phyloP scores from a whole-genome alignment of 371 early-diverging fungal genomes.

The Mucor irregularis region DNA sequence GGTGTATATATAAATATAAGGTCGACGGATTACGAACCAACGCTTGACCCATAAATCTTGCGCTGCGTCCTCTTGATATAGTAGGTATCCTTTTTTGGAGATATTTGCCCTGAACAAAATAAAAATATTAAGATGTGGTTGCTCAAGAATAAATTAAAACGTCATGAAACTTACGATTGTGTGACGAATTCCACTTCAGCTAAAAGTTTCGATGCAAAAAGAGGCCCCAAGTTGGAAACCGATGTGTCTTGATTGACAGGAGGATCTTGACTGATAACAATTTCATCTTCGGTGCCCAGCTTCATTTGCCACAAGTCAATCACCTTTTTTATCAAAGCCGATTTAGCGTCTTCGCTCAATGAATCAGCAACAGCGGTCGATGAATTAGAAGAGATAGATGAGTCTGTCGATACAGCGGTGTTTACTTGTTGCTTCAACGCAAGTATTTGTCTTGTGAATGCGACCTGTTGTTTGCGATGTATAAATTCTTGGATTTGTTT shows the following conservation, averaged over 20 bases:
- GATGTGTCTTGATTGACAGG: constrained; percentile 15
- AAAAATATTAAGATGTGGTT: not conserved
- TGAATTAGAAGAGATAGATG: constrained; percentile 28
- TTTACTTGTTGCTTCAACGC: constrained; percentile 11
- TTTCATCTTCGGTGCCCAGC: constrained; percentile 52
- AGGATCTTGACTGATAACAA: constrained; percentile 56
- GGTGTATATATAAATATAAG: constrained; percentile 79
- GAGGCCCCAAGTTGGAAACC: constrained; percentile 17
- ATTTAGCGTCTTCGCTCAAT: constrained; percentile 10
- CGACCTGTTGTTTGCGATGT: constrained; percentile 44
- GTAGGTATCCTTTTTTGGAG: constrained; percentile 61
- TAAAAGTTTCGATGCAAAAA: constrained; percentile 39
- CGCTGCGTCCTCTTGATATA: constrained; percentile 60
- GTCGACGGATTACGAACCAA: constrained; percentile 85
- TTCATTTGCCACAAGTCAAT: constrained; percentile 52
- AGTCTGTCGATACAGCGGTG: not conserved
- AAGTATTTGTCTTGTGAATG: constrained; percentile 43
- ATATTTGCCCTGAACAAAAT: constrained; percentile 49
- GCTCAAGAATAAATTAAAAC: not conserved
- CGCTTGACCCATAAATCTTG: constrained; percentile 74
- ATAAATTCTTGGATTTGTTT: constrained; percentile 42
- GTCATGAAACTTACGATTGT: constrained; percentile 51
- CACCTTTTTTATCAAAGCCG: constrained; percentile 37
- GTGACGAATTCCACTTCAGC: constrained; percentile 60
- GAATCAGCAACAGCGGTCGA: constrained; percentile 6